Evolutionary conservation across 192 early-diverging fungal species (phyloP), one percentile per base, ranked within the genome.

Genomic region (Linderina pennispora): DNA sequence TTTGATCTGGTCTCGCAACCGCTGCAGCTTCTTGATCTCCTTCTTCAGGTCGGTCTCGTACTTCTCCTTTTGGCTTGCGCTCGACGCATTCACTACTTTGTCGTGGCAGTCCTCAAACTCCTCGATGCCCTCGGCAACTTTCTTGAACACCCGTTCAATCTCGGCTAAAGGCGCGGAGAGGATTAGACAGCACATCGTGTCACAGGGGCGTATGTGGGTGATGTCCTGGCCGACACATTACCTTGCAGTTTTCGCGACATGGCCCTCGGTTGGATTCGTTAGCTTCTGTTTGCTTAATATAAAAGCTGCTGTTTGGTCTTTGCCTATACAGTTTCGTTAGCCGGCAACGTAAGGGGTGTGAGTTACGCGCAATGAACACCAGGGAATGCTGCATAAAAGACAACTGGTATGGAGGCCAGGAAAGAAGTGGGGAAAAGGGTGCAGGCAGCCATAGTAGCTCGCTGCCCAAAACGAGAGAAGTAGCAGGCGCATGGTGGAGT

Each of bases 21-120:
- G 77, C 54, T 99, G 96, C 48, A 97, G 80, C 67, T 99, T 99
- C 64, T 99, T 99, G 72, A 99, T 99, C 74, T 99, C 94, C 70
- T 94, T 94, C 58, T 99, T 99, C 49, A 99, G 62, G 49, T 99
- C 94, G 13, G 76, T 77, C 55, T 99, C 96, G 49, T 89, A 86
- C 65, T 99, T 99, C 62, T 99, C 93, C 71, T 94, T 96, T 63
- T 99, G 96, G 36, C 89, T 84, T 14, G 74, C 50, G 61, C 86
- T 91, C 13, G 83, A 78, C 1, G 91, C 80, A 14, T 78, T 68
- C 32, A 90, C 69, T 24, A 98, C 80, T 60, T 98, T 97, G 28
- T 90, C 85, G 58, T 87, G 86, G 47, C 88, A 91, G 15, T 73
- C 79, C 58, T 96, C 91, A 77, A 98, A 97, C 8, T 86, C 80